Evolutionary conservation across 176 grass and related monocot species (phyloP).

Genomic region (Otatea glauca): DNA sequence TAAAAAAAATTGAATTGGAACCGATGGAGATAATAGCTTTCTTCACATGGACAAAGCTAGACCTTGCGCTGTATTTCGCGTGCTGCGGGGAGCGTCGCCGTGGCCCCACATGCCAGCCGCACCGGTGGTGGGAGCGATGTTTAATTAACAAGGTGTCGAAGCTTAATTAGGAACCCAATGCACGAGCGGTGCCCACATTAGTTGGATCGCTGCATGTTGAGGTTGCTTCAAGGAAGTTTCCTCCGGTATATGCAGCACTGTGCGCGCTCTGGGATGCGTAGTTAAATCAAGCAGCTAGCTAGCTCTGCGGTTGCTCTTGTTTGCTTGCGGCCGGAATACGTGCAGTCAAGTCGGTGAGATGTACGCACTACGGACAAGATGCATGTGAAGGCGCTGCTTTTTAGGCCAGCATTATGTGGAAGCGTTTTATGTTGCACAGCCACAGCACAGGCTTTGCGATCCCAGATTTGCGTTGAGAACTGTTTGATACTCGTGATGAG

Average conservation of each 20-base stretch:
- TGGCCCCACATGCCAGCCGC: slow-evolving; percentile 40
- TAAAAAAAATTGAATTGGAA: slow-evolving; percentile 19
- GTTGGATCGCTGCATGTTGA: slow-evolving; percentile 18
- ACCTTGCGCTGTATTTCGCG: slow-evolving; percentile 39
- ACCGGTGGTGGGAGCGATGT: not conserved
- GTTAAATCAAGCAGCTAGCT: not conserved
- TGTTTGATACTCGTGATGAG: not conserved
- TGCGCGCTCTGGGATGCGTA: not conserved
- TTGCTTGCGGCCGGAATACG: slow-evolving; percentile 41
- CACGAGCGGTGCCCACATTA: not conserved
- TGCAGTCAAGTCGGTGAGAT: slow-evolving; percentile 53
- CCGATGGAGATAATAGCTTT: slow-evolving; percentile 26
- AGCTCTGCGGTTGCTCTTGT: slow-evolving; percentile 34
- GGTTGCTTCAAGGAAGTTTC: slow-evolving; percentile 53
- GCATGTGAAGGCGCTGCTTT: slow-evolving; percentile 53
- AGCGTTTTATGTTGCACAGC: not conserved
- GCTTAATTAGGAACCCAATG: slow-evolving; percentile 11
- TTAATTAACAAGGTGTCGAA: not conserved
- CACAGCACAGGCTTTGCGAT: not conserved
- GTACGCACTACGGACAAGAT: slow-evolving; percentile 42
- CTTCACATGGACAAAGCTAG: slow-evolving; percentile 49
- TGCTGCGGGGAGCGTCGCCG: slow-evolving; percentile 26
- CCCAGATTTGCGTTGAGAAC: slow-evolving; percentile 11
- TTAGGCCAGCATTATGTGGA: slow-evolving; percentile 21
- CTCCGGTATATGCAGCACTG: not conserved